Evolutionary conservation across 2,329 filamentous ascomycete species (phyloP).

Genomic region (Nemania bipapillata): DNA sequence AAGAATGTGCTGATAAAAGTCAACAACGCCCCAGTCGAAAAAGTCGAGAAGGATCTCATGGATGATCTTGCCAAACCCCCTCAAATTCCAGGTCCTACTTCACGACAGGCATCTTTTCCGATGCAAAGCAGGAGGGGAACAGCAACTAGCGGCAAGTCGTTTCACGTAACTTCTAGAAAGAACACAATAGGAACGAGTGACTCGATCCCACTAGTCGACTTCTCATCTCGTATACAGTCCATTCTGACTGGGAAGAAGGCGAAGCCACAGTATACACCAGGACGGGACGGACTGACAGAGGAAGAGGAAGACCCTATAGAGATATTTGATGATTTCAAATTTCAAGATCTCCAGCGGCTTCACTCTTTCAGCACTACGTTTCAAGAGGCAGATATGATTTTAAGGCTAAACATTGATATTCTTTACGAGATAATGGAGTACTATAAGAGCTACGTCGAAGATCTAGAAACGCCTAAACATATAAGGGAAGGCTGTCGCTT

Average conservation of each 20-base stretch:
- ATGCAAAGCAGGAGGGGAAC: background rate
- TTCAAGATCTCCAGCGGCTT: conserved; percentile 23
- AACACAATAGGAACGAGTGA: background rate
- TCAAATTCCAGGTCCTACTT: background rate
- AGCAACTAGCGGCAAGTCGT: background rate
- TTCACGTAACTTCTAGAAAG: background rate
- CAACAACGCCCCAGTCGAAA: background rate
- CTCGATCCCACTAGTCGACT: background rate
- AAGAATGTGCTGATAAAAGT: conserved; percentile 8
- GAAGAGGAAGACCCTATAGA: background rate
- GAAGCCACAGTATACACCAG: background rate
- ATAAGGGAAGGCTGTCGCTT: background rate
- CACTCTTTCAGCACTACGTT: conserved; percentile 10
- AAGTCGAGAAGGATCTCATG: background rate
- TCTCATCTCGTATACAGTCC: background rate
- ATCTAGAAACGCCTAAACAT: background rate
- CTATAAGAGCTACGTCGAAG: background rate
- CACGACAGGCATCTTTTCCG: background rate
- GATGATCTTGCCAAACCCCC: background rate
- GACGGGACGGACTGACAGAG: background rate
- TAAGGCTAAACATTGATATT: conserved; percentile 3
- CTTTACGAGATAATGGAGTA: conserved; percentile 6
- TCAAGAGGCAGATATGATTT: conserved; percentile 26
- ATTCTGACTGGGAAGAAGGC: background rate
- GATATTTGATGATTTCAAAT: conserved; percentile 24